Conservation (phyloP, 768 basidiomycete genomes). For the Lactarius indigo region DNA sequence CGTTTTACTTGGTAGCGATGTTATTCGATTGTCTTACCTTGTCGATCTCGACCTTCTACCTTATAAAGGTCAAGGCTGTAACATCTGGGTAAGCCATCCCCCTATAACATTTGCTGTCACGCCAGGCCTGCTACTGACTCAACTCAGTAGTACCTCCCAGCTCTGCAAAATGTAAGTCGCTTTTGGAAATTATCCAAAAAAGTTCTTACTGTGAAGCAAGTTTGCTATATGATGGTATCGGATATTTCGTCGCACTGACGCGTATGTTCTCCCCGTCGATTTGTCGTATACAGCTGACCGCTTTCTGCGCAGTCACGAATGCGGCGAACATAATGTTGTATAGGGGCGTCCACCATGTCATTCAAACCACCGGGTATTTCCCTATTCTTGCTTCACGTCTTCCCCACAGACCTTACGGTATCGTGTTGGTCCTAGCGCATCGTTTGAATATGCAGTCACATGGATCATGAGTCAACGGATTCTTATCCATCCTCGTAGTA, state of each 20-base stretch:
- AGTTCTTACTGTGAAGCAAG: slow-evolving; percentile 32
- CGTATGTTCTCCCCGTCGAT: slow-evolving; percentile 26
- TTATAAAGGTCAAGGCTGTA: slow-evolving; percentile 45
- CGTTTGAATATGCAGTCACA: slow-evolving; percentile 34
- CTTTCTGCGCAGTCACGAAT: slow-evolving; percentile 27
- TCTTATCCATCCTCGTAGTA: slow-evolving; percentile 35
- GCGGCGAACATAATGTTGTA: slow-evolving; percentile 32
- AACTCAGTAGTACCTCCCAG: slow-evolving; percentile 29
- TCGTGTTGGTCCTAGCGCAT: slow-evolving; percentile 25
- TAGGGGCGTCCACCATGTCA: slow-evolving; percentile 21
- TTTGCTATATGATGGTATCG: slow-evolving; percentile 66
- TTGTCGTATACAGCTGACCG: not conserved
- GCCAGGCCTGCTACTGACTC: not conserved
- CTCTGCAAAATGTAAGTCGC: slow-evolving; percentile 30
- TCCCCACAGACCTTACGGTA: not conserved
- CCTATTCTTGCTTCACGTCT: not conserved
- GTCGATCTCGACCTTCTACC: slow-evolving; percentile 46
- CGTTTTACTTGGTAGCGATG: slow-evolving; percentile 57
- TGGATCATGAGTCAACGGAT: slow-evolving; percentile 37
- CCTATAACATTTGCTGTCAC: not conserved
- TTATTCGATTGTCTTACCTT: slow-evolving; percentile 53
- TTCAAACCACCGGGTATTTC: slow-evolving; percentile 27
- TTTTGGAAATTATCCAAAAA: not conserved
- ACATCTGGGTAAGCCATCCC: slow-evolving; percentile 30
- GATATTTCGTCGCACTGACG: slow-evolving; percentile 57